These are phyloP conservation scores for Dryas alaskensis DNA, from an alignment of 306 rosid species.

Conservation along the genomic window DNA sequence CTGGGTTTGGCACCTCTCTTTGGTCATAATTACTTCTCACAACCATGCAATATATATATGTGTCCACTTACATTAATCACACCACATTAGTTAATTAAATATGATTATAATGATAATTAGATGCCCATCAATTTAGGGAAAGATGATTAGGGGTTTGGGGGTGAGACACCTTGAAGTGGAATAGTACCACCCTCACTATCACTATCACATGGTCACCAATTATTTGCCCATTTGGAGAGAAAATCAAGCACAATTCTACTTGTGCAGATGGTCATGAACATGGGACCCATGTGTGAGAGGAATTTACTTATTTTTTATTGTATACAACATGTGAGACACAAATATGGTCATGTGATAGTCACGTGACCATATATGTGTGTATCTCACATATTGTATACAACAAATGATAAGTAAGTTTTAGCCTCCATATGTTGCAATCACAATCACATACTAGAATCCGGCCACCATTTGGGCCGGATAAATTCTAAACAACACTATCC, in stretches of 20 bases:
- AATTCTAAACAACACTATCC: too few relatives aligned
- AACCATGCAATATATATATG: neutral
- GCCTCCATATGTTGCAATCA: neutral
- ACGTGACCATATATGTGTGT: too few relatives aligned
- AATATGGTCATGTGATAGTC: too few relatives aligned
- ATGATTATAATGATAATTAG: too few relatives aligned
- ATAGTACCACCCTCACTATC: slow-evolving; percentile 34
- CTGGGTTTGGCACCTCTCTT: slow-evolving; percentile 3
- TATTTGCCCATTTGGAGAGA: slow-evolving; percentile 25
- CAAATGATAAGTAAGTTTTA: too few relatives aligned
- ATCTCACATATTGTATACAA: too few relatives aligned
- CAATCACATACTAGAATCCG: neutral
- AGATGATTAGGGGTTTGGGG: neutral
- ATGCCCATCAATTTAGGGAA: neutral
- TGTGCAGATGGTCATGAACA: neutral
- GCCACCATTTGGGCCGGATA: too few relatives aligned
- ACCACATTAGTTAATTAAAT: neutral
- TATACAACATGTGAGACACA: too few relatives aligned
- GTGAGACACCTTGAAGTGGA: slow-evolving; percentile 12
- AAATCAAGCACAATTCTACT: slow-evolving; percentile 25
- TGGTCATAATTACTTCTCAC: slow-evolving; percentile 3
- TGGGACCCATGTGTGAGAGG: too few relatives aligned
- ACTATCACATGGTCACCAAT: slow-evolving; percentile 35
- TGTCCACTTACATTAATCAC: slow-evolving; percentile 9
- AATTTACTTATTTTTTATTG: too few relatives aligned